phyloP scores from a whole-genome alignment of 78 protist genomes.

The Dictyostelium firmibasis region DNA sequence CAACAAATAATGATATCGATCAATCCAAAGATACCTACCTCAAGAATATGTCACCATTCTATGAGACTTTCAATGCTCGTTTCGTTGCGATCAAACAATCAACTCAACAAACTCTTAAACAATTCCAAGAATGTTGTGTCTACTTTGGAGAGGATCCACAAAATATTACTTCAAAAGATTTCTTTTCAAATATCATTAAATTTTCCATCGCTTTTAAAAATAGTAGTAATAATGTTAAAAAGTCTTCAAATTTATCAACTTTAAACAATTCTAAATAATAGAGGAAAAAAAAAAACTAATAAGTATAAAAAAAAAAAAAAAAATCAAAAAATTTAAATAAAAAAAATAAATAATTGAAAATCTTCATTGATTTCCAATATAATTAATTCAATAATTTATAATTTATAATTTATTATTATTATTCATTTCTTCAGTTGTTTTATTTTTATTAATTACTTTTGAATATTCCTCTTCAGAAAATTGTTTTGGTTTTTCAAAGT shows the following conservation, averaged over 20 bases:
- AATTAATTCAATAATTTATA: not conserved
- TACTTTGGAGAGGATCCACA: slow-evolving; percentile 61
- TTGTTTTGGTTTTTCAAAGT: not conserved
- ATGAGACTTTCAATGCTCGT: not conserved
- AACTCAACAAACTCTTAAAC: not conserved
- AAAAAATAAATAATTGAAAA: not conserved
- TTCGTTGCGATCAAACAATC: not conserved
- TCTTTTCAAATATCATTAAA: slow-evolving; percentile 55
- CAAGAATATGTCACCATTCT: slow-evolving; percentile 34
- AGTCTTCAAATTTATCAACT: not conserved
- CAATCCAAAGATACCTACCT: not conserved
- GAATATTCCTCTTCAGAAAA: not conserved
- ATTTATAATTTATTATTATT: not conserved
- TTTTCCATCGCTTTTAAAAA: slow-evolving; percentile 39
- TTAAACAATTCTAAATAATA: not conserved
- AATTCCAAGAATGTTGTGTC: slow-evolving; percentile 37
- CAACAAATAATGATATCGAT: not conserved
- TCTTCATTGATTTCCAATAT: slow-evolving; percentile 8
- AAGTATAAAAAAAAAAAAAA: not conserved
- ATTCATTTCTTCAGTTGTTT: not conserved
- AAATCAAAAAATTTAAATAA: not conserved
- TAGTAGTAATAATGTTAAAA: not conserved
- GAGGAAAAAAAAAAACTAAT: not conserved
- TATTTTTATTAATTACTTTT: not conserved
- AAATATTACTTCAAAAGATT: slow-evolving; percentile 45